Evolutionary conservation across 2,329 filamentous ascomycete genomes (phyloP).

Genomic region (Neonectria magnoliae): DNA sequence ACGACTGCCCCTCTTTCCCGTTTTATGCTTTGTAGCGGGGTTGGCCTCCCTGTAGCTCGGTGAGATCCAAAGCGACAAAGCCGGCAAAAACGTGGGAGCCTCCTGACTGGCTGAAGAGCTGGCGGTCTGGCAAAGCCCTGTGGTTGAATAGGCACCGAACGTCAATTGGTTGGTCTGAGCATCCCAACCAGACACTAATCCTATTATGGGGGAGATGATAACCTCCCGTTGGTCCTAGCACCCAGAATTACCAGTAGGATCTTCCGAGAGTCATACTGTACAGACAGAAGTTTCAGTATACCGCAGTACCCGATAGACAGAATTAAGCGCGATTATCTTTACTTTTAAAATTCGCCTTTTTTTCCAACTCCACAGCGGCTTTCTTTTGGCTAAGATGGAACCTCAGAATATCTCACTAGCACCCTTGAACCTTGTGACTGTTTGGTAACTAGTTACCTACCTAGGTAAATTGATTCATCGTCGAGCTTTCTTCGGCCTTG

Average conservation of each 20-base stretch:
- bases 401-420: too few species aligned
- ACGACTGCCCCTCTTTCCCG: conserved; percentile 40
- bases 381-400: not conserved
- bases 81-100: conserved; percentile 28
- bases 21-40: conserved; percentile 24
- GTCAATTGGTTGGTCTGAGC: conserved; percentile 9
- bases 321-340: not conserved
- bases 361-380: not conserved
- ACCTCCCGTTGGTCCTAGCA: not conserved
- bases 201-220: not conserved
- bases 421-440: not conserved
- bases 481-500: conserved; percentile 9
- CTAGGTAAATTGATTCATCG: not conserved
- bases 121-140: not conserved
- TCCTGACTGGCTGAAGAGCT: conserved; percentile 5
- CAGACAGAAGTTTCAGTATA: too few species aligned
- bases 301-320: too few species aligned
- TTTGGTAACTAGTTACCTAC: not conserved
- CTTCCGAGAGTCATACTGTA: not conserved
- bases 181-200: conserved; percentile 5
- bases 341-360: not conserved
- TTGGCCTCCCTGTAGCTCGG: conserved; percentile 34
- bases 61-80: conserved; percentile 38
- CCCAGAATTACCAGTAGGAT: not conserved
- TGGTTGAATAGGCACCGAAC: not conserved